Evolutionary conservation across 345 rosid genomes (phyloP), one percentile per base, ranked within the genome.

Genomic region (Euphorbia lathyris): DNA sequence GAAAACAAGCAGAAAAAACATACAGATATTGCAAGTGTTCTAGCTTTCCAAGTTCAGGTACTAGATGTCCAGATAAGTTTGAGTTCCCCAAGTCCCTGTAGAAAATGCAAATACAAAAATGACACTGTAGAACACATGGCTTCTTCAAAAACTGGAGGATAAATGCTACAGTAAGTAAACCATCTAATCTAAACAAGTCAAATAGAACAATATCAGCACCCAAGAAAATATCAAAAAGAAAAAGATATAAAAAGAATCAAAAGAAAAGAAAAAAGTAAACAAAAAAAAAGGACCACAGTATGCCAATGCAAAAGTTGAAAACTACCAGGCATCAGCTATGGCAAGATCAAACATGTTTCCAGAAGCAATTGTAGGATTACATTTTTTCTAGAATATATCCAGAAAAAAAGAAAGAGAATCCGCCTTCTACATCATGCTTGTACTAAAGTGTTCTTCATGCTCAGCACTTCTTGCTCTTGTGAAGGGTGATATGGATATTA

Each of bases 81-180:
- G 97, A 87, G 58, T 95, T 95, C 40, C 99, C 99, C 77, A 95
- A 80, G 82, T 95, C 99, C 84, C 99, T 95, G 93, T 63, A 75
- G 43, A 67, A 51, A 71, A 64, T 1, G 22, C 68, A 13, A 23
- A 5, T 0, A n/a, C 4, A 9, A 9, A 40, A 59, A 60, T 60
- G 29, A 20, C n/a, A 65, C 22, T 40, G 23, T 17, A 69, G 2
- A 13, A 36, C 6, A 1, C 42, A 72, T 13, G 9, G 9, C 25
- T 47, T 4, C 27, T 10, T 38, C 25, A 64, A 17, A 63, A 48
- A 65, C n/a, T 30, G 38, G 5, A 75, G 16, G 32, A 1, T 38
- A 9, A 27, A 66, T 36, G 56, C 40, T 23, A 7, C 1, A 25
- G 47, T 16, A 50, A 25, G n/a, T 13, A 25, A 2, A 48, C 48